phyloP scores from a whole-genome alignment of 345 rosid species.

The Eucalyptus virginea region DNA sequence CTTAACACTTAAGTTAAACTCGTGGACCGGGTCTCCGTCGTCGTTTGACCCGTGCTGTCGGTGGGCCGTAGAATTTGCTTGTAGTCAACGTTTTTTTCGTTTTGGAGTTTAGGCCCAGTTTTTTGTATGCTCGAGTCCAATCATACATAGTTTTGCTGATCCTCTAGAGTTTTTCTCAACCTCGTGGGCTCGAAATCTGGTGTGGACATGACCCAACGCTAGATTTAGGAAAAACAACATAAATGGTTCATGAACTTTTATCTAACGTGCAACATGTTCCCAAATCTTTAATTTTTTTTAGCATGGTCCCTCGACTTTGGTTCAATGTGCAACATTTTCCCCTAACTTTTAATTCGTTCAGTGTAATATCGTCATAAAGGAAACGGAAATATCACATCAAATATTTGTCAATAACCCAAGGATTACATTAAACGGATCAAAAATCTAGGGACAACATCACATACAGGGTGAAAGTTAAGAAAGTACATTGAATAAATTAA shows the following conservation, averaged over 20 bases:
- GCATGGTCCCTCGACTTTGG: accelerated
- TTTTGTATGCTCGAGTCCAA: background rate
- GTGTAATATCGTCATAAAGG: too few species aligned
- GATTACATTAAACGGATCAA: accelerated
- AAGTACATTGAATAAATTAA: background rate
- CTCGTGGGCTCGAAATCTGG: background rate
- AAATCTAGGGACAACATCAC: accelerated
- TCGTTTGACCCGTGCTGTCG: background rate
- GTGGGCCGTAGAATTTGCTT: background rate
- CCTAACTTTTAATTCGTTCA: accelerated
- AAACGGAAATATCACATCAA: too few species aligned
- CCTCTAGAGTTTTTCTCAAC: background rate
- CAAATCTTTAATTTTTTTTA: too few species aligned
- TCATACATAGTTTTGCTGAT: background rate
- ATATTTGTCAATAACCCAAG: too few species aligned
- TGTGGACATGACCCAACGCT: background rate
- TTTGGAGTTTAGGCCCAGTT: background rate
- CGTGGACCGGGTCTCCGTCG: background rate
- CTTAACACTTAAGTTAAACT: background rate
- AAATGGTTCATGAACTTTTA: background rate
- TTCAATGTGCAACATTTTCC: background rate
- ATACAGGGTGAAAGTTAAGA: accelerated
- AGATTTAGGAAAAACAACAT: background rate
- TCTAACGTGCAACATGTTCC: too few species aligned
- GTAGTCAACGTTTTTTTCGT: background rate